Evolutionary conservation across 768 basidiomycete genomes (phyloP).

Genomic region (Rhizopogon vinicolor): DNA sequence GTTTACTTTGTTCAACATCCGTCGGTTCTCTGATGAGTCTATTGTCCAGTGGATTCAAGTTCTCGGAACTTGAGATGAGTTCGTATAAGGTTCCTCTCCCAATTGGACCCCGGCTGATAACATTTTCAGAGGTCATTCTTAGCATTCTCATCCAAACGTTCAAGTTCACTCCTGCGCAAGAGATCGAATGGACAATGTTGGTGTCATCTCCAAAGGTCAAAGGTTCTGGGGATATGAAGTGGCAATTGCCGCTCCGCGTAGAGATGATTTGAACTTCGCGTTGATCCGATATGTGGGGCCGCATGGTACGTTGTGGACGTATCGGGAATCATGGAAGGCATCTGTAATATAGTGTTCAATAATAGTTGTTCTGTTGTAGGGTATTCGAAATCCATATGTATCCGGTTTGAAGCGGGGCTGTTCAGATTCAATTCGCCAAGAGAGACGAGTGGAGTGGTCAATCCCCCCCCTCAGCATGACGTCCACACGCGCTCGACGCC

Average conservation of each 20-base stretch:
- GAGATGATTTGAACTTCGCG: background rate
- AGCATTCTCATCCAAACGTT: constrained; percentile 1
- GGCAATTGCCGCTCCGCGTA: constrained; percentile 2
- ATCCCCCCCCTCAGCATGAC: too few species aligned
- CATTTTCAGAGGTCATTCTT: constrained; percentile 2
- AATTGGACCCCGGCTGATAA: background rate
- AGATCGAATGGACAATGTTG: constrained; percentile 6
- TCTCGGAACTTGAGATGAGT: constrained; percentile 51
- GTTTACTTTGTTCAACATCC: constrained; percentile 36
- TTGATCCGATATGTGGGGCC: background rate
- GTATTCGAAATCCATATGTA: too few species aligned
- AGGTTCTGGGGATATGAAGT: background rate
- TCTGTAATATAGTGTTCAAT: too few species aligned
- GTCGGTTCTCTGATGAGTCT: constrained; percentile 15
- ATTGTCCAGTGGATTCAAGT: constrained; percentile 32
- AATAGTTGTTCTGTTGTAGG: too few species aligned
- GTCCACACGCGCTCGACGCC: too few species aligned
- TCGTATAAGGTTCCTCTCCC: constrained; percentile 7
- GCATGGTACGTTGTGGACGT: background rate
- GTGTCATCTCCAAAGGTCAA: constrained; percentile 6
- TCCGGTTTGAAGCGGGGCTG: too few species aligned
- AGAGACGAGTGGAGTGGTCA: too few species aligned
- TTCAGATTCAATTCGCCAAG: too few species aligned
- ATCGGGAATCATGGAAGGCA: too few species aligned
- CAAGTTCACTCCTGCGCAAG: constrained; percentile 5